These are phyloP conservation scores for Mucor piriformis DNA, from an alignment of 371 early-diverging fungal species.

Conservation along the genomic window DNA sequence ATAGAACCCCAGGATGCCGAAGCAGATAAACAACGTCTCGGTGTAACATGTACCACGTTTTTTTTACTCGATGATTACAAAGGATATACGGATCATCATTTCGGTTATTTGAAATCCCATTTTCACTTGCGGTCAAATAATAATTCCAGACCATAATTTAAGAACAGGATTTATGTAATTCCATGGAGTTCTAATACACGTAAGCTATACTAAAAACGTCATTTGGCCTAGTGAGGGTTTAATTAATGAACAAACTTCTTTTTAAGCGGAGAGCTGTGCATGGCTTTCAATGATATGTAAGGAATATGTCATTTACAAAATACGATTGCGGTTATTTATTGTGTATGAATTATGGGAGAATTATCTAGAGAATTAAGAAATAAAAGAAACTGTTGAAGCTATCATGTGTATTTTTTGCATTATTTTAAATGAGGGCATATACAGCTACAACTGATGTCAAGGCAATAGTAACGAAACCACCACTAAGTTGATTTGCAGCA, in stretches of 20 bases:
- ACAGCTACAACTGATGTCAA: constrained; percentile 8
- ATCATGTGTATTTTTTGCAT: not conserved
- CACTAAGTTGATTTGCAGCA: not conserved
- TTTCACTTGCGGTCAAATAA: too few species aligned
- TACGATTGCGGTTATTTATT: not conserved
- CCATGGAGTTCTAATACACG: not conserved
- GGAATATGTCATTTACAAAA: not conserved
- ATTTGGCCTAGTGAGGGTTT: not conserved
- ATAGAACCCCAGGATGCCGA: not conserved
- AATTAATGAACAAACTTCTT: not conserved
- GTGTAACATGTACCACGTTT: constrained; percentile 1
- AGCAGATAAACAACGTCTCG: not conserved
- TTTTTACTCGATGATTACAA: not conserved
- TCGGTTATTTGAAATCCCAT: not conserved
- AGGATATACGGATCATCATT: not conserved
- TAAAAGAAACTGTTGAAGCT: not conserved
- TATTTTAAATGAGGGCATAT: constrained; percentile 5
- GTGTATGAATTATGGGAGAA: not conserved
- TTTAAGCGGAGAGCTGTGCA: not conserved
- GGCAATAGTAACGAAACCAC: not conserved
- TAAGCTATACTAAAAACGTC: not conserved
- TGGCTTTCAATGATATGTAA: not conserved
- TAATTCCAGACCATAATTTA: not conserved
- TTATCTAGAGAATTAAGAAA: not conserved
- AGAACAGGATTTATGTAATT: not conserved